Conservation (phyloP, 257 asterid species). For the Agastache rugosa region DNA sequence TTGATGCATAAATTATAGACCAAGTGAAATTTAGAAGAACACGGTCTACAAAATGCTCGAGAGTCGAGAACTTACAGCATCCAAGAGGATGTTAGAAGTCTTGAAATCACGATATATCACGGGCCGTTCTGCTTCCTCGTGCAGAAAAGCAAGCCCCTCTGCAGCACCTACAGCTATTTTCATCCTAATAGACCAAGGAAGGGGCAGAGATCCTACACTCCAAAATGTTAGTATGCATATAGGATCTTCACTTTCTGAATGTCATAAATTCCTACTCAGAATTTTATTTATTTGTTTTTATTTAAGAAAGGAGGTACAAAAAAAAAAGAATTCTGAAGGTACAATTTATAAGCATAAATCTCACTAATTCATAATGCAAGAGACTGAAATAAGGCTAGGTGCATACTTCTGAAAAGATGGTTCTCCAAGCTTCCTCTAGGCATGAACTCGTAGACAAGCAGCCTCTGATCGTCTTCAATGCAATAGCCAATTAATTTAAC, state of each 20-base stretch:
- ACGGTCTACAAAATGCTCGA: slow-evolving; percentile 17
- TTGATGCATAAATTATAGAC: background rate
- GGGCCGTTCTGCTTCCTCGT: slow-evolving; percentile 97
- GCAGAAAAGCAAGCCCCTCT: slow-evolving; percentile 92
- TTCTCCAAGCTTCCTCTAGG: slow-evolving; percentile 99
- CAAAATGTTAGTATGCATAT: slow-evolving; percentile 30
- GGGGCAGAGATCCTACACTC: slow-evolving; percentile 86
- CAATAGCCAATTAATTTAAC: slow-evolving; percentile 95
- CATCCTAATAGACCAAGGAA: slow-evolving; percentile 98
- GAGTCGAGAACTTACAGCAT: slow-evolving; percentile 70
- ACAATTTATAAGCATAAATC: too few relatives aligned
- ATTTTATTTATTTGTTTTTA: too few relatives aligned
- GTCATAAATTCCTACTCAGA: background rate
- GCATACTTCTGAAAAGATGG: slow-evolving; percentile 92
- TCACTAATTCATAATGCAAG: slow-evolving; percentile 25
- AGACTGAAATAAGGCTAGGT: slow-evolving; percentile 28
- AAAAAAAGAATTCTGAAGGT: too few relatives aligned
- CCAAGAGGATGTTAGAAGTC: slow-evolving; percentile 94
- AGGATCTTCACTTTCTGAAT: background rate
- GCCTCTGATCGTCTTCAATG: slow-evolving; percentile 95
- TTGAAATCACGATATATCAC: slow-evolving; percentile 95
- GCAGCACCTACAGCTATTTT: slow-evolving; percentile 98
- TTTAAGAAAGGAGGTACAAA: too few relatives aligned
- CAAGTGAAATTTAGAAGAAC: slow-evolving; percentile 18
- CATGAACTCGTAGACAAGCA: slow-evolving; percentile 95